Conservation (phyloP, 2,329 filamentous ascomycete genomes). For the Paraphaeosphaeria minitans region DNA sequence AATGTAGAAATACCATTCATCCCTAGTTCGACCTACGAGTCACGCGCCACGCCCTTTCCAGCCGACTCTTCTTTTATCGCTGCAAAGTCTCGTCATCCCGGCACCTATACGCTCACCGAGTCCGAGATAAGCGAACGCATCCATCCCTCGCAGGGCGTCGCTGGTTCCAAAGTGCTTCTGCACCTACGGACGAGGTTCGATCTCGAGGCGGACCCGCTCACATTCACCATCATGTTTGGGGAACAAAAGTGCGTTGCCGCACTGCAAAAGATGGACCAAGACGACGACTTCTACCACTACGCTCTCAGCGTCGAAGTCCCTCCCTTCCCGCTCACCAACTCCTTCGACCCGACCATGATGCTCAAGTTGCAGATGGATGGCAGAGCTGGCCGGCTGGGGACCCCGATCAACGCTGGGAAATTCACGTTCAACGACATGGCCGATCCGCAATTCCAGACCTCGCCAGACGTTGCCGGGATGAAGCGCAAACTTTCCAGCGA, state of each 20-base stretch:
- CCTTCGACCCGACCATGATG: conserved; percentile 61
- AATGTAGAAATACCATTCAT: conserved; percentile 53
- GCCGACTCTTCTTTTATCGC: conserved; percentile 61
- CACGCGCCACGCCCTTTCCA: conserved; percentile 51
- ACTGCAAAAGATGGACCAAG: conserved; percentile 63
- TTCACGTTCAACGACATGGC: conserved; percentile 64
- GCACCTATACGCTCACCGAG: conserved; percentile 48
- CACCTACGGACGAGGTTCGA: conserved; percentile 79
- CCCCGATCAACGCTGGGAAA: conserved; percentile 61
- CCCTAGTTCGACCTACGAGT: conserved; percentile 55
- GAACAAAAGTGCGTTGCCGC: conserved; percentile 72
- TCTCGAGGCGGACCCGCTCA: conserved; percentile 62
- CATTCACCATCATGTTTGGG: conserved; percentile 76
- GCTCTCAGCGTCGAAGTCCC: conserved; percentile 75
- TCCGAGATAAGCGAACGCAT: conserved; percentile 66
- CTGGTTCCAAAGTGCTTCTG: conserved; percentile 73
- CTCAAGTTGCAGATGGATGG: conserved; percentile 66
- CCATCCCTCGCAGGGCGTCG: conserved; percentile 70
- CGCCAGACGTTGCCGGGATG: conserved; percentile 29
- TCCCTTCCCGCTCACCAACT: conserved; percentile 62
- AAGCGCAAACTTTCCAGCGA: conserved; percentile 44
- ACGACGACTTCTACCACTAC: conserved; percentile 70
- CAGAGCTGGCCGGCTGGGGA: conserved; percentile 57
- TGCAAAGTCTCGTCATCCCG: conserved; percentile 61
- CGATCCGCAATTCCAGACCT: conserved; percentile 38